These are phyloP conservation scores for Cucurbita ficifolia DNA, from an alignment of 306 rosid species.

Conservation along the genomic window DNA sequence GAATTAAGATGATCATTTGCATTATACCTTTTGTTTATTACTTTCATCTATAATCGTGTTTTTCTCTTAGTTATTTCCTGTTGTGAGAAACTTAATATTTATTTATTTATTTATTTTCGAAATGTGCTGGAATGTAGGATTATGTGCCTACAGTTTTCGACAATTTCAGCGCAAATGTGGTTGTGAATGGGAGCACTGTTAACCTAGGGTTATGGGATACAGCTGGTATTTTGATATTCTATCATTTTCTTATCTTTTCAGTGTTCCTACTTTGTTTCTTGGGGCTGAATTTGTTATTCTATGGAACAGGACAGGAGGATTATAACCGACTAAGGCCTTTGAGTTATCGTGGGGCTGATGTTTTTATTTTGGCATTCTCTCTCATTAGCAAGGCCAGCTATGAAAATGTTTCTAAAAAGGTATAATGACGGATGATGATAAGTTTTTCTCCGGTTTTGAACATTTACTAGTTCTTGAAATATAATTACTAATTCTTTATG, in stretches of 20 bases:
- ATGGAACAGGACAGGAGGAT: constrained; percentile 33
- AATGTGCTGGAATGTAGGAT: constrained; percentile 18
- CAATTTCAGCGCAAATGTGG: constrained; percentile 99
- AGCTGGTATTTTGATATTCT: constrained; percentile 49
- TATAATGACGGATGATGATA: not conserved
- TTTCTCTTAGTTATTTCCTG: not conserved
- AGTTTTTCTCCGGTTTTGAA: not conserved
- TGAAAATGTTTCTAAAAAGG: constrained; percentile 47
- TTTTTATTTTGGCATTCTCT: constrained; percentile 41
- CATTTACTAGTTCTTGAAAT: not conserved
- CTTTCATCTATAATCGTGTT: not conserved
- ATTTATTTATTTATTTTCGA: not conserved
- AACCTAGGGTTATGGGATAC: constrained; percentile 98
- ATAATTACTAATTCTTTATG: constrained; percentile 2
- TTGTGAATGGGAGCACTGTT: constrained; percentile 89
- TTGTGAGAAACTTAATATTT: not conserved
- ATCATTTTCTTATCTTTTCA: not conserved
- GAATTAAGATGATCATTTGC: not conserved
- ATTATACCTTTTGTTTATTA: not conserved
- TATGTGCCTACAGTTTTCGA: constrained; percentile 25
- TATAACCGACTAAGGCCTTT: constrained; percentile 44
- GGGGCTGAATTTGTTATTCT: constrained; percentile 20
- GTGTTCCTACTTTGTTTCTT: not conserved
- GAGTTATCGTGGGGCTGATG: constrained; percentile 52
- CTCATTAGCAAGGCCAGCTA: constrained; percentile 49